These are phyloP conservation scores for Solanum clarkiae DNA, from an alignment of 257 asterid species.

Conservation along the genomic window DNA sequence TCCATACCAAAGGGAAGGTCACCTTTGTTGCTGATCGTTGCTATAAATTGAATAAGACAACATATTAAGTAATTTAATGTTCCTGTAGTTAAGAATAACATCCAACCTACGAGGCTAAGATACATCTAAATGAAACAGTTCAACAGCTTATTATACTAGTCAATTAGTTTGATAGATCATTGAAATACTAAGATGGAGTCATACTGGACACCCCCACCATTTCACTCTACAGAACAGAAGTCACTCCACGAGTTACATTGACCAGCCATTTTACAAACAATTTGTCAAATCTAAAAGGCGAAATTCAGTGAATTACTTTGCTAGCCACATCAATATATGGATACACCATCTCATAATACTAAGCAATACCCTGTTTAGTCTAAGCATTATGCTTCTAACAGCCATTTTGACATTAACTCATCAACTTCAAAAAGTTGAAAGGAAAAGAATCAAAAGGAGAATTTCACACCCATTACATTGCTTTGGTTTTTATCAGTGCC, in stretches of 20 bases:
- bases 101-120: background rate
- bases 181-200: background rate
- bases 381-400: background rate
- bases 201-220: background rate
- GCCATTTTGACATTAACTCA: background rate
- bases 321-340: background rate
- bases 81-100: background rate
- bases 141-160: background rate
- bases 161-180: background rate
- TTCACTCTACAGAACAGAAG: background rate
- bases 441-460: background rate
- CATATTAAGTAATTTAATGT: background rate
- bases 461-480: background rate
- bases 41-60: conserved; percentile 21
- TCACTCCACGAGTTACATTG: background rate
- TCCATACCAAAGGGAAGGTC: conserved; percentile 93
- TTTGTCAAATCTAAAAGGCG: background rate
- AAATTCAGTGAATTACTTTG: background rate
- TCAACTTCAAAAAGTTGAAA: background rate
- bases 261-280: background rate
- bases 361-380: background rate
- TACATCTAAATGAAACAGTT: background rate
- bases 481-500: background rate
- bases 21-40: conserved; percentile 96
- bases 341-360: background rate